phyloP scores from a whole-genome alignment of 768 basidiomycete species.

The Lactarius sp. region DNA sequence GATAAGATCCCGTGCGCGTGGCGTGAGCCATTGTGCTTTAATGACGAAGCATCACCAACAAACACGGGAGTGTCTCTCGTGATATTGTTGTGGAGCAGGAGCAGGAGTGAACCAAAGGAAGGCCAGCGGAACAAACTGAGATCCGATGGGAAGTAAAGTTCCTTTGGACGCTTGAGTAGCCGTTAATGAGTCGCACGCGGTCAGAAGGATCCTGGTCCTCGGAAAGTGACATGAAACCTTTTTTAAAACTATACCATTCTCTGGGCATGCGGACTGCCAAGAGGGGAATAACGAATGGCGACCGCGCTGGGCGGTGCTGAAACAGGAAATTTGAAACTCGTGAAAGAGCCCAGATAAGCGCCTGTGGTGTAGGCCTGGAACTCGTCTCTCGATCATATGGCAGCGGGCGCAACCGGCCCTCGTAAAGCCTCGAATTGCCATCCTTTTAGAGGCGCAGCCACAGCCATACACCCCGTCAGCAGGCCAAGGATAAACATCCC shows the following conservation, averaged over 20 bases:
- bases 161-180: conserved; percentile 1
- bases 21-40: not conserved
- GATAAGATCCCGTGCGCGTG: conserved; percentile 10
- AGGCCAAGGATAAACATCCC: conserved; percentile 3
- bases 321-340: conserved; percentile 10
- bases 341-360: not conserved
- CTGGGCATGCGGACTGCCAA: not conserved
- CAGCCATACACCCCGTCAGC: not conserved
- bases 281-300: not conserved
- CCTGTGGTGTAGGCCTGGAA: not conserved
- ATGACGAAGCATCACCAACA: not conserved
- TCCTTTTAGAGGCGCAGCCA: conserved; percentile 1
- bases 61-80: not conserved
- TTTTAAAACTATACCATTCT: not conserved
- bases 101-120: not conserved
- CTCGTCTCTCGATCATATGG: conserved; percentile 20
- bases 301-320: not conserved
- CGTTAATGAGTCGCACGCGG: not conserved
- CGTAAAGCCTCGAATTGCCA: not conserved
- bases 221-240: conserved; percentile 5
- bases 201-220: conserved; percentile 5
- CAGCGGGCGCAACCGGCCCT: not conserved
- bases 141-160: conserved; percentile 7
- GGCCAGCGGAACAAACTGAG: not conserved
- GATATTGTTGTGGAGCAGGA: not conserved